Evolutionary conservation across 169 alveolate species (phyloP).

Genomic region (Perkinsus chesapeaki): DNA sequence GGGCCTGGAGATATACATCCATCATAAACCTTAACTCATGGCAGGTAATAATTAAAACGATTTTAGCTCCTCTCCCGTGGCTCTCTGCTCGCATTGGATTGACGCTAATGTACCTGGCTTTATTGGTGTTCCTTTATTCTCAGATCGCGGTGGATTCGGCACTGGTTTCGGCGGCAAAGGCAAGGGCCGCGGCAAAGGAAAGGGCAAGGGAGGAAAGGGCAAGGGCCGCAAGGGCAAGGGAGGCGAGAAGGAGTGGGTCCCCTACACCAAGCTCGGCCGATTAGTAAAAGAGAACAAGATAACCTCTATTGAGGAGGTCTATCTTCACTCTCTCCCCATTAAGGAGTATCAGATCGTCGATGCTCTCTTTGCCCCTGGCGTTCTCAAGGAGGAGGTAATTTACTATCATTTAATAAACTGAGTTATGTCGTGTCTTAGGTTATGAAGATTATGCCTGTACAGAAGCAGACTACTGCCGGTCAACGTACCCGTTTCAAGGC

Average conservation of each 20-base stretch:
- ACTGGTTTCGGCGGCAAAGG: not conserved
- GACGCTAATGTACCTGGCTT: too few relatives aligned
- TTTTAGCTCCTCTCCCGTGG: not conserved
- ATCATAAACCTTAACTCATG: not conserved
- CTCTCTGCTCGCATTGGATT: too few relatives aligned
- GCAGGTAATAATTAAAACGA: not conserved
- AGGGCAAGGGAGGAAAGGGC: not conserved
- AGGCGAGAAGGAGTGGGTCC: slow-evolving; percentile 95
- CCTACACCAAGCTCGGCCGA: slow-evolving; percentile 98
- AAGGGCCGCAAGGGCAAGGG: slow-evolving; percentile 69
- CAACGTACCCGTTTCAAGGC: slow-evolving; percentile 99
- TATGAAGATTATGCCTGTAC: slow-evolving; percentile 98
- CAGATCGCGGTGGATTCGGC: not conserved
- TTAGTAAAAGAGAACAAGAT: slow-evolving; percentile 94
- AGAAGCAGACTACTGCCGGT: slow-evolving; percentile 99
- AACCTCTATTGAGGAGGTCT: slow-evolving; percentile 94
- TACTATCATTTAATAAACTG: not conserved
- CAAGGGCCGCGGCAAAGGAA: not conserved
- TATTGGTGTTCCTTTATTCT: not conserved
- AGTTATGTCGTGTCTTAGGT: slow-evolving; percentile 53
- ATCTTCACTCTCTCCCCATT: slow-evolving; percentile 96
- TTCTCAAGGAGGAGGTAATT: slow-evolving; percentile 9
- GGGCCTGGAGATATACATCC: not conserved
- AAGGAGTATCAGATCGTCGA: slow-evolving; percentile 93
- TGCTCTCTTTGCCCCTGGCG: not conserved